Percentiles rank a stretch among this genome's conserved stretches.
These are phyloP conservation scores for Tritrichomonas musculus DNA, from an alignment of 208 protist species.

Conservation along the genomic window DNA sequence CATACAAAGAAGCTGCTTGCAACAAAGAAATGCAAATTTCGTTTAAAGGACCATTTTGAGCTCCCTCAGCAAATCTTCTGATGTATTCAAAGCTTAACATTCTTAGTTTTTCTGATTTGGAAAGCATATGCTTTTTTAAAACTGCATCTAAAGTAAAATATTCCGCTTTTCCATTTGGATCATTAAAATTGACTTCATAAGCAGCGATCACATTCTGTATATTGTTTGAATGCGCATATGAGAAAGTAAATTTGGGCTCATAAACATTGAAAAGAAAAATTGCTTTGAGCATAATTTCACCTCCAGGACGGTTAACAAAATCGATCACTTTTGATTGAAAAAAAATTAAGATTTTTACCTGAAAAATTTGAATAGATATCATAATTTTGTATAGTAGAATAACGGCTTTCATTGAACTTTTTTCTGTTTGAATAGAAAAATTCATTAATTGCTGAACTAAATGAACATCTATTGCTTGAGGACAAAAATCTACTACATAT, in stretches of 20 bases:
- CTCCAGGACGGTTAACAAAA: not conserved
- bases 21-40: not conserved
- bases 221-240: not conserved
- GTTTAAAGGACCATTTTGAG: not conserved
- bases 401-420: too few relatives aligned
- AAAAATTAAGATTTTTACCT: not conserved
- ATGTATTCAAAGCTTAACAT: not conserved
- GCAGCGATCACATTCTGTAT: not conserved
- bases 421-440: not conserved
- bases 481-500: not conserved
- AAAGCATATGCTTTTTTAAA: not conserved
- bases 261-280: not conserved
- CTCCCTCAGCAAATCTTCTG: not conserved
- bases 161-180: not conserved
- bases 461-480: not conserved
- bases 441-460: not conserved
- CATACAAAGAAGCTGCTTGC: not conserved
- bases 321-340: not conserved
- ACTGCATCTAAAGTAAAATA: not conserved
- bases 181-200: not conserved
- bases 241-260: not conserved
- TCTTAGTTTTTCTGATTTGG: not conserved
- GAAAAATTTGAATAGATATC: not conserved
- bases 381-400: not conserved
- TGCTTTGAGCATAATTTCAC: not conserved